These are phyloP conservation scores for Thymus quinquecostatus DNA, from an alignment of 257 asterid species.

Conservation along the genomic window DNA sequence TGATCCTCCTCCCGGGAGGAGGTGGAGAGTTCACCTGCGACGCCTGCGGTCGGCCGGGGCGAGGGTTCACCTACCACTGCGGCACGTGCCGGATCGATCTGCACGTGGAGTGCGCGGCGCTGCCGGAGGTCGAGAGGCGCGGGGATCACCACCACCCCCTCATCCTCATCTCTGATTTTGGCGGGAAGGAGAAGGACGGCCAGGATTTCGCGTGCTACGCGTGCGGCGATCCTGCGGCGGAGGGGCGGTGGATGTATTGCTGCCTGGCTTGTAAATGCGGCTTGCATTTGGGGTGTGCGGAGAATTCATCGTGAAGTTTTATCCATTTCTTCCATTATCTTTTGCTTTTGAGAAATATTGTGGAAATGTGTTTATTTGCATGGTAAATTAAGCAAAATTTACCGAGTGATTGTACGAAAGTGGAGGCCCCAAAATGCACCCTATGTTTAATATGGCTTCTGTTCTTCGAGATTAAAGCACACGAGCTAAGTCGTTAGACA, in stretches of 20 bases:
- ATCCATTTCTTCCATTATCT: background rate
- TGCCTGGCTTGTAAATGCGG: slow-evolving; percentile 44
- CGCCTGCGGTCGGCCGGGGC: slow-evolving; percentile 53
- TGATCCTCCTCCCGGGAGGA: slow-evolving; percentile 36
- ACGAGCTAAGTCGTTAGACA: too few species aligned
- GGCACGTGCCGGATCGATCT: slow-evolving; percentile 46
- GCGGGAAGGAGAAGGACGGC: slow-evolving; percentile 9
- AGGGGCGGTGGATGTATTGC: slow-evolving; percentile 40
- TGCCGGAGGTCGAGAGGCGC: slow-evolving; percentile 45
- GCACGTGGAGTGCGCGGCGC: slow-evolving; percentile 51
- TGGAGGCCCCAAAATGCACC: too few species aligned
- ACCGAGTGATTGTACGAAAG: too few species aligned
- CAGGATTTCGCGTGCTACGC: slow-evolving; percentile 32
- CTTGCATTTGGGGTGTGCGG: slow-evolving; percentile 43
- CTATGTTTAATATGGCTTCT: too few species aligned
- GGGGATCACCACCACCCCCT: slow-evolving; percentile 42
- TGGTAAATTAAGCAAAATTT: too few species aligned
- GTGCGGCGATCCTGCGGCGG: slow-evolving; percentile 22
- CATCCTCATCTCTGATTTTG: slow-evolving; percentile 21
- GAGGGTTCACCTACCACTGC: slow-evolving; percentile 50
- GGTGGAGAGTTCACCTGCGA: slow-evolving; percentile 49
- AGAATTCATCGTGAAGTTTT: background rate
- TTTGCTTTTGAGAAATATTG: too few species aligned
- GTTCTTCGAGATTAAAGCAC: too few species aligned
- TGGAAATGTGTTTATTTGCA: too few species aligned